Base-by-base conservation (phyloP, 2,329 filamentous ascomycete species). In the Colletotrichum sp. region DNA sequence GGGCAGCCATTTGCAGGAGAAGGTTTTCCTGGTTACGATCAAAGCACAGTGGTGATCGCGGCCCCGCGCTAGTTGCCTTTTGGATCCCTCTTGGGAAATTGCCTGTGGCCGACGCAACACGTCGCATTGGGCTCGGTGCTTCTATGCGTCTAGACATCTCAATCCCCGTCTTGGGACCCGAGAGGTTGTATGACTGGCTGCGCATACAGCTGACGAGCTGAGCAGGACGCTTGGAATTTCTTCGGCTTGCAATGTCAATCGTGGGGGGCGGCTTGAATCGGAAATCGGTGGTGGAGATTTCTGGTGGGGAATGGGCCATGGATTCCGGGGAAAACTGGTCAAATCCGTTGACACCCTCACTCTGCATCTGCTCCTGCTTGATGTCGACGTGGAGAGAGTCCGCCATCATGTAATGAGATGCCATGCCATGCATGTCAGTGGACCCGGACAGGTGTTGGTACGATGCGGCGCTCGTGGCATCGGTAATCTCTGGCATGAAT, bases 191-290 rank as follows among this genome's bases (percentile, higher is more conserved):
- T 0, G 88, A 86, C 55, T 84, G 86, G 77, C 84, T 87, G 68
- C 88, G 86, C 25, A 88, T 82, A 11, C 87, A 85, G 12, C 83
- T 83, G 55, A 89, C 85, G n/a, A 91, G 83, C 34, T 88, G 86
- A 32, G 89, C 85, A 2, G 88, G 87, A 5, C 86, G 86, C 68
- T 89, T 87, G 71, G 85, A 86, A 77, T 88, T 89, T 68, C 90
- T 86, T 61, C 90, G 87, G 22, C 87, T 87, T 19, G 90, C 90
- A 76, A 91, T 89, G 78, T 91, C 90, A 71, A 89, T 85, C 0
- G 87, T 86, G 12, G 88, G 87, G 0, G 89, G 86, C 2, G 89
- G 90, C 78, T 86, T 88, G 79, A 90, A 84, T 32, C 82, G 83
- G 57, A 86, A 81, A 63, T 85, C 83, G 7, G 83, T 78, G 19